phyloP scores from a whole-genome alignment of 2,329 filamentous ascomycete genomes.

The Colletotrichum magnum region DNA sequence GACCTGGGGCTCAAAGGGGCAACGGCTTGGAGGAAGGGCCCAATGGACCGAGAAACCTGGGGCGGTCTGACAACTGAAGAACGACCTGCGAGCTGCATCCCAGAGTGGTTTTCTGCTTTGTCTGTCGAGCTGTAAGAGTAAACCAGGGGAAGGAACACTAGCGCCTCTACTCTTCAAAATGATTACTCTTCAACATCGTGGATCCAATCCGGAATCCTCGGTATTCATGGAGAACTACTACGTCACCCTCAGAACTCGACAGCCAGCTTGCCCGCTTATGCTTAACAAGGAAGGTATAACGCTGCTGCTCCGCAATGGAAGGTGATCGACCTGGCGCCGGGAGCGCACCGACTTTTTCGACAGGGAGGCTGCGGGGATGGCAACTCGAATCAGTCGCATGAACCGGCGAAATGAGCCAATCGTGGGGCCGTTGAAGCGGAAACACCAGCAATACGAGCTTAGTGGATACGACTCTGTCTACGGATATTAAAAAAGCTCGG shows the following conservation, averaged over 20 bases:
- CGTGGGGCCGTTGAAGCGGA: background rate
- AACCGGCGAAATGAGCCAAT: constrained; percentile 24
- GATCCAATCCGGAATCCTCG: too few relatives aligned
- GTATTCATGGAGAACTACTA: background rate
- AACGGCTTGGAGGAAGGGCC: constrained; percentile 51
- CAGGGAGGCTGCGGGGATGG: constrained; percentile 13
- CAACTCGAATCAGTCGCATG: constrained; percentile 22
- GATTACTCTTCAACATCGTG: too few relatives aligned
- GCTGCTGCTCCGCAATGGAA: background rate
- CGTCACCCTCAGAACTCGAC: constrained; percentile 4
- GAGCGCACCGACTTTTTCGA: constrained; percentile 5
- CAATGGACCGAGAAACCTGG: constrained; percentile 44
- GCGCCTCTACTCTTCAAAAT: too few relatives aligned
- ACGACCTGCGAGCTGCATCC: background rate
- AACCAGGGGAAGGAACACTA: too few relatives aligned
- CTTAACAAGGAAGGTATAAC: constrained; percentile 26
- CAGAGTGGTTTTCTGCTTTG: too few relatives aligned
- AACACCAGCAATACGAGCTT: constrained; percentile 29
- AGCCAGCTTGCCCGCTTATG: background rate
- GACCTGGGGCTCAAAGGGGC: constrained; percentile 44
- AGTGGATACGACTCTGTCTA: constrained; percentile 19
- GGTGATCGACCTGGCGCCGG: constrained; percentile 24
- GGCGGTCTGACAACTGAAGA: background rate
- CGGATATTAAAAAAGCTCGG: background rate
- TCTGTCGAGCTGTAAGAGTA: too few relatives aligned